Percentiles rank a stretch among this genome's conserved stretches.
phyloP scores from a whole-genome alignment of 2,329 filamentous ascomycete genomes.

The Fusarium pseudoanthophilum region DNA sequence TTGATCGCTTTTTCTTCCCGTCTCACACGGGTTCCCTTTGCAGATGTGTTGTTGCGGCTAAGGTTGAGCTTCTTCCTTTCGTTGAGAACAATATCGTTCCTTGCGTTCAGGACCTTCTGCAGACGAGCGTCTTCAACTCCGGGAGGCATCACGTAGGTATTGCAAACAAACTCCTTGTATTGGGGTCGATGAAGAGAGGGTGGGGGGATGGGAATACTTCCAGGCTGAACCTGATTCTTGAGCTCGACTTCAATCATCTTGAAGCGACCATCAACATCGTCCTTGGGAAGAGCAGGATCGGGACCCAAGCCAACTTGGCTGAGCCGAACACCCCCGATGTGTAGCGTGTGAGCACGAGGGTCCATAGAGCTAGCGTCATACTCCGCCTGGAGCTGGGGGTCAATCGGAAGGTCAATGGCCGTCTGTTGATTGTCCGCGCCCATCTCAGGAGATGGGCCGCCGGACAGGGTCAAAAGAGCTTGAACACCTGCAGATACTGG shows the following conservation, averaged over 20 bases:
- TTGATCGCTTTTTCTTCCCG: conserved; percentile 44
- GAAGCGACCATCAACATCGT: conserved; percentile 35
- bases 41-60: conserved; percentile 52
- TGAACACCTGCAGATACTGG: neutral
- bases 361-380: neutral
- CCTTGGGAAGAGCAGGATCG: neutral
- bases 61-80: conserved; percentile 46
- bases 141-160: conserved; percentile 31
- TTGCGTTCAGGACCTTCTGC: conserved; percentile 5
- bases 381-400: neutral
- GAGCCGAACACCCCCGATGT: neutral
- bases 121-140: conserved; percentile 4
- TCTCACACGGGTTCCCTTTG: conserved; percentile 50
- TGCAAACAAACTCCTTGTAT: conserved; percentile 40
- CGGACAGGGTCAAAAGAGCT: neutral
- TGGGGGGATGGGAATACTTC: conserved; percentile 46
- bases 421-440: neutral
- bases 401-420: neutral
- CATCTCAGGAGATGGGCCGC: neutral
- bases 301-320: neutral
- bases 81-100: conserved; percentile 21
- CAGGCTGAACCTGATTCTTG: conserved; percentile 33
- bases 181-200: conserved; percentile 36
- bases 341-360: neutral
- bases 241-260: conserved; percentile 39